Evolutionary conservation across 2,329 filamentous ascomycete genomes (phyloP).

Genomic region (Mollisia scopiformis): DNA sequence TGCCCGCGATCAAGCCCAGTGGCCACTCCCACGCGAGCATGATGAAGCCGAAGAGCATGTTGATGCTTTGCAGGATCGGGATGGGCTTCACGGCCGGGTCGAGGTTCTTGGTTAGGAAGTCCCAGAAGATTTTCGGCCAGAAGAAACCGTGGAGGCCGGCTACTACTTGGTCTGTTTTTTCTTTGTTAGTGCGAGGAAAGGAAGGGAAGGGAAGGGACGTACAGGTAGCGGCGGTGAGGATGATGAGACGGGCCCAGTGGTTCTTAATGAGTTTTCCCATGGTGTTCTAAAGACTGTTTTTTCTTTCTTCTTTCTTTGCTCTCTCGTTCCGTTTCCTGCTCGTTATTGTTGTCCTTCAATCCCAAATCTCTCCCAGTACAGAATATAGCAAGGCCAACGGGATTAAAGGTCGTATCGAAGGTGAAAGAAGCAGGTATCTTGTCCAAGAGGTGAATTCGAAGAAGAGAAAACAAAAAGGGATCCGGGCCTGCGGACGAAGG

Average conservation of each 20-base stretch:
- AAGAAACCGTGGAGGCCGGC: constrained; percentile 88
- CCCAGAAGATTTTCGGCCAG: constrained; percentile 99
- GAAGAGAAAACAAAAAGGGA: constrained; percentile 41
- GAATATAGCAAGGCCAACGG: constrained; percentile 23
- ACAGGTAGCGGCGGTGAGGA: constrained; percentile 76
- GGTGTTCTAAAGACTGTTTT: neutral
- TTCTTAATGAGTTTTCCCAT: constrained; percentile 99
- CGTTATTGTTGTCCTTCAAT: constrained; percentile 1
- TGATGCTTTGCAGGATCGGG: constrained; percentile 89
- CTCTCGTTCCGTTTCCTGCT: constrained; percentile 3
- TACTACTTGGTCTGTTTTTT: constrained; percentile 74
- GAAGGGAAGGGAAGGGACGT: constrained; percentile 30
- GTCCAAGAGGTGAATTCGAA: constrained; percentile 13
- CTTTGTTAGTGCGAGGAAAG: constrained; percentile 15
- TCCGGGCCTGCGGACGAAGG: constrained; percentile 54
- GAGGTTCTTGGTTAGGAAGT: constrained; percentile 90
- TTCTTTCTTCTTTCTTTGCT: no score
- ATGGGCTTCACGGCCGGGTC: constrained; percentile 84
- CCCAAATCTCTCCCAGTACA: constrained; percentile 7
- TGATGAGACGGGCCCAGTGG: constrained; percentile 94
- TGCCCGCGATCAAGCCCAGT: constrained; percentile 74
- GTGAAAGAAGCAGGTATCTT: constrained; percentile 29
- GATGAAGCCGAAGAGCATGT: constrained; percentile 78
- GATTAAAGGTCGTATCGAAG: constrained; percentile 29
- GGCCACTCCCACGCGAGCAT: constrained; percentile 93